Evolutionary conservation across 2,329 filamentous ascomycete genomes (phyloP).

Genomic region (Trichoderma breve): DNA sequence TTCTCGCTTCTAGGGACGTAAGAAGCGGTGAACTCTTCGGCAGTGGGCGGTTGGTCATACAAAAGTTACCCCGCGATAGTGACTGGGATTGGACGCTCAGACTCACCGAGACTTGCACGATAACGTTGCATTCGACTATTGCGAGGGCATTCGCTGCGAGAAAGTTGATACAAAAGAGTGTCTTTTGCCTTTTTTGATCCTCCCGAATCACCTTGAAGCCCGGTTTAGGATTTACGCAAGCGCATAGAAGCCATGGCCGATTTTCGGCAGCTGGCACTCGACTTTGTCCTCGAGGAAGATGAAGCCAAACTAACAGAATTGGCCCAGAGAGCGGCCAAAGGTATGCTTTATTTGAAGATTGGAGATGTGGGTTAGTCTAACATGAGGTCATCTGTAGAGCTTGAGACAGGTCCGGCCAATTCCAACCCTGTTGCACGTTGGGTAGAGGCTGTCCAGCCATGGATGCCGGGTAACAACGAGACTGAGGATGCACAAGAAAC

Average conservation of each 20-base stretch:
- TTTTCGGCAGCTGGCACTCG: slow-evolving; percentile 52
- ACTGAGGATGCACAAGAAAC: slow-evolving; percentile 42
- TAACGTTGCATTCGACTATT: background rate
- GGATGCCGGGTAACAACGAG: slow-evolving; percentile 48
- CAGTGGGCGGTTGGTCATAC: background rate
- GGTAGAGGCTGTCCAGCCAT: slow-evolving; percentile 55
- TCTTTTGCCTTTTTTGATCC: background rate
- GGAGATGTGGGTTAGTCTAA: background rate
- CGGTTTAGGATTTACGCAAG: background rate
- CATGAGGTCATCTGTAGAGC: slow-evolving; percentile 34
- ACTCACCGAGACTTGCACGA: background rate
- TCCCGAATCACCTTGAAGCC: background rate
- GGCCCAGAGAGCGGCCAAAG: slow-evolving; percentile 46
- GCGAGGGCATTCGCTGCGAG: background rate
- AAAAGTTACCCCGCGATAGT: slow-evolving; percentile 12
- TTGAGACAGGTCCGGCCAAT: slow-evolving; percentile 43
- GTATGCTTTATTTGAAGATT: slow-evolving; percentile 26
- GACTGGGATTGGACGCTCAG: background rate
- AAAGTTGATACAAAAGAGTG: background rate
- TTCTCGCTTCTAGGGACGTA: background rate
- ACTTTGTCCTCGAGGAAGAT: slow-evolving; percentile 54
- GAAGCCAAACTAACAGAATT: slow-evolving; percentile 41
- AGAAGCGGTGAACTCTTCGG: background rate
- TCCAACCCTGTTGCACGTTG: slow-evolving; percentile 51
- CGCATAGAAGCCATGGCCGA: slow-evolving; percentile 42